phyloP scores from a whole-genome alignment of 2,329 filamentous ascomycete genomes.

The Stagonosporopsis rhizophila region DNA sequence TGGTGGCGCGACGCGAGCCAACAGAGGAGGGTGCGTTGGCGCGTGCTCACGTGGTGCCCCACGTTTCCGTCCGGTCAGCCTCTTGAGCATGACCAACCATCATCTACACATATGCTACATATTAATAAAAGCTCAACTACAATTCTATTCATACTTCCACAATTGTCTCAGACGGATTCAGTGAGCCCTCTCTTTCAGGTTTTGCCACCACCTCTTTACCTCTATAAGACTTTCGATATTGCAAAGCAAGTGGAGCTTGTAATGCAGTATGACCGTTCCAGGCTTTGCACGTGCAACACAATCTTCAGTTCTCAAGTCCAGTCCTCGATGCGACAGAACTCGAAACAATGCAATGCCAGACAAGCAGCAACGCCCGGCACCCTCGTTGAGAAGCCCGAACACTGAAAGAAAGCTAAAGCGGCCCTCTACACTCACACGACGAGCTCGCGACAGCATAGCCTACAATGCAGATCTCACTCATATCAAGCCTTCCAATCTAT shows the following conservation, averaged over 20 bases:
- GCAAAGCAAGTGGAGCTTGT: not conserved
- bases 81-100: not conserved
- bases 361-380: not conserved
- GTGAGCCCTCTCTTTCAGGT: not conserved
- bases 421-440: conserved; percentile 21
- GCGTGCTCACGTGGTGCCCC: conserved; percentile 23
- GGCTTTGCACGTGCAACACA: conserved; percentile 31
- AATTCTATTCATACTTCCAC: not conserved
- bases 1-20: conserved; percentile 16
- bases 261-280: conserved; percentile 22
- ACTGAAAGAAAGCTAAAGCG: conserved; percentile 18
- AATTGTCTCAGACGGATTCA: not conserved
- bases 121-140: not conserved
- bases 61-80: conserved; percentile 2
- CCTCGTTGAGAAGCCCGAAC: not conserved
- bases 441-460: conserved; percentile 11
- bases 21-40: conserved; percentile 22
- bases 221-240: not conserved
- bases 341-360: not conserved
- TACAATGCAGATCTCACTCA: conserved; percentile 20
- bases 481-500: conserved; percentile 25
- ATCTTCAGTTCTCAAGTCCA: conserved; percentile 21
- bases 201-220: not conserved
- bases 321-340: conserved; percentile 1
- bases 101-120: not conserved